Conservation (phyloP, 83 land plant genomes). For the Picea abies region DNA sequence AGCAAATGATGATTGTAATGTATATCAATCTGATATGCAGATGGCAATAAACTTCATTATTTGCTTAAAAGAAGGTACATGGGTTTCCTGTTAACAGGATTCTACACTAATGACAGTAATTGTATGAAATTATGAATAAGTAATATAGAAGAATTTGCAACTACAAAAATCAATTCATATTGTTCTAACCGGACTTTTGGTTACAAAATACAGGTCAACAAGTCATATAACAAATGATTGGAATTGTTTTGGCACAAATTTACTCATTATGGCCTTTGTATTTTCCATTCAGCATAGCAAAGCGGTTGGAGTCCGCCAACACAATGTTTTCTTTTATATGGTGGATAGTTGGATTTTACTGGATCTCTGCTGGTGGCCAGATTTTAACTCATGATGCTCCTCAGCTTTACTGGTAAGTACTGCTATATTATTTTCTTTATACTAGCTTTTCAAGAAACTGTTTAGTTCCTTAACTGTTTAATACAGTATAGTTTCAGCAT, state of each 20-base stretch:
- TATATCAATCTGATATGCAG: no score
- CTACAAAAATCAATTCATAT: no score
- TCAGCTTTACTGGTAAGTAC: slow-evolving; percentile 30
- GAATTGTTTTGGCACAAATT: slow-evolving; percentile 4
- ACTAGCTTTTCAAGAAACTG: not conserved
- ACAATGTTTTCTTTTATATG: slow-evolving; percentile 58
- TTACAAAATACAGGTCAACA: no score
- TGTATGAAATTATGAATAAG: no score
- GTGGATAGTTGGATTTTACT: slow-evolving; percentile 59
- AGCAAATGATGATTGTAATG: no score
- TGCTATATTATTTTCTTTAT: not conserved
- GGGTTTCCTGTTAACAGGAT: no score
- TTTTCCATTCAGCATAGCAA: slow-evolving; percentile 26
- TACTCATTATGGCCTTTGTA: not conserved
- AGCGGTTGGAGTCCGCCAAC: slow-evolving; percentile 51
- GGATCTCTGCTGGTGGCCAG: slow-evolving; percentile 37
- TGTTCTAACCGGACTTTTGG: no score
- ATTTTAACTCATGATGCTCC: no score
- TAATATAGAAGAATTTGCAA: no score
- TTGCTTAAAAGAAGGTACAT: no score
- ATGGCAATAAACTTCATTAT: no score
- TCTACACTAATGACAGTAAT: no score
- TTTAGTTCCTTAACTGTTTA: not conserved
- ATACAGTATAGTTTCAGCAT: not conserved
- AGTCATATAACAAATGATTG: not conserved